phyloP scores from a whole-genome alignment of 176 grass and related monocot species.

The Juncus effusus region DNA sequence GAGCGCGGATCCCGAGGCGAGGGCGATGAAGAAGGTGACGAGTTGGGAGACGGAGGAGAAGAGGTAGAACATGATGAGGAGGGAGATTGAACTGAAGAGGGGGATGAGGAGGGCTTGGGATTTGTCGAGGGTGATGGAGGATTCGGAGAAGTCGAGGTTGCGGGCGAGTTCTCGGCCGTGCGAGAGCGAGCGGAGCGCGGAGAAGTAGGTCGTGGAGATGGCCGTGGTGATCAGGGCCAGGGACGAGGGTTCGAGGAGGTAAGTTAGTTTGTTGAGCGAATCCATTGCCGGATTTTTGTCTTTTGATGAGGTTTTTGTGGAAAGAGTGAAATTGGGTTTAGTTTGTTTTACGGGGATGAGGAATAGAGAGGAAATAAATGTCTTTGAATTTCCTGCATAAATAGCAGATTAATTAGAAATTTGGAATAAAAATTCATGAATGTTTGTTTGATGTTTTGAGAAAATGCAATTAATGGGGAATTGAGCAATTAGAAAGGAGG shows the following conservation, averaged over 20 bases:
- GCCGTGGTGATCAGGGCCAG: constrained; percentile 67
- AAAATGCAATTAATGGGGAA: no score
- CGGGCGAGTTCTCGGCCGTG: constrained; percentile 91
- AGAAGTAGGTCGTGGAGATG: constrained; percentile 68
- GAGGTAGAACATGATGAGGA: constrained; percentile 90
- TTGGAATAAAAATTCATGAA: no score
- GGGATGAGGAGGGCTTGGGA: constrained; percentile 90
- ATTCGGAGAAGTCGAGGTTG: constrained; percentile 91
- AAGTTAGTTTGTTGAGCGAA: constrained; percentile 66
- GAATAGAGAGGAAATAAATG: no score
- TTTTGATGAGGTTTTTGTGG: no score
- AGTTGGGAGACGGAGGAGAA: constrained; percentile 92
- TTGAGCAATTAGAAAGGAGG: no score
- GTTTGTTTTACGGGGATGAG: no score
- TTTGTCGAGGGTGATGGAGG: constrained; percentile 75
- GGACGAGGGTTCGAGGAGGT: constrained; percentile 85
- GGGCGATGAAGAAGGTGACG: constrained; percentile 66
- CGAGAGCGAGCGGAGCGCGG: constrained; percentile 72
- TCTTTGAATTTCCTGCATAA: no score
- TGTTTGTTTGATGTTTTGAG: no score
- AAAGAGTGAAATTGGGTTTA: no score
- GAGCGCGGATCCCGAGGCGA: constrained; percentile 69
- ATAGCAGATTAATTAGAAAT: no score
- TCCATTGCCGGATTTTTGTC: constrained; percentile 39
- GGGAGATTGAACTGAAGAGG: constrained; percentile 75